Evolutionary conservation across 2,329 filamentous ascomycete genomes (phyloP).

Genomic region (Cordyceps fumosorosea): DNA sequence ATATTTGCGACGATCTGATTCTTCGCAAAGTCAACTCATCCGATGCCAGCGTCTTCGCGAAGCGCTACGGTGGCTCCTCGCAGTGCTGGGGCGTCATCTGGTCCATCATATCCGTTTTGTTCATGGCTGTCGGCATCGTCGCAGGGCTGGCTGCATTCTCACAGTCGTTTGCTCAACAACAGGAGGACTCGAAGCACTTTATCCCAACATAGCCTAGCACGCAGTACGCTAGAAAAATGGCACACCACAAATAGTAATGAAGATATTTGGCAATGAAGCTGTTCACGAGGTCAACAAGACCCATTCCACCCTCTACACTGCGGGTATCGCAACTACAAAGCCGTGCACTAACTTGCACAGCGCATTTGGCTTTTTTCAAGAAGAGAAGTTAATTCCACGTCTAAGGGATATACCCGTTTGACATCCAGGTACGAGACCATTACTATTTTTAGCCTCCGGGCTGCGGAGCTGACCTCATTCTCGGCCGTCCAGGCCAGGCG

Average conservation of each 20-base stretch:
- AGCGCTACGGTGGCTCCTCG: conserved; percentile 70
- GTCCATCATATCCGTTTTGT: conserved; percentile 62
- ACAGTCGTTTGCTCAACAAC: conserved; percentile 60
- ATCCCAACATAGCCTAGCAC: conserved; percentile 38
- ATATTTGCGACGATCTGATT: conserved; percentile 79
- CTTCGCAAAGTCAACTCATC: conserved; percentile 73
- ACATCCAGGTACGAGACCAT: neutral
- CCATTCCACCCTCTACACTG: too few species aligned
- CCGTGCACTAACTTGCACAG: too few species aligned
- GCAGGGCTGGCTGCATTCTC: conserved; percentile 71
- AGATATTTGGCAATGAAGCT: too few species aligned
- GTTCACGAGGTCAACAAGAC: too few species aligned
- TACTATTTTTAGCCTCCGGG: neutral
- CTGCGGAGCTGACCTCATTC: neutral
- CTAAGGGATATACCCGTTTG: too few species aligned
- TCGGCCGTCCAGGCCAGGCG: neutral
- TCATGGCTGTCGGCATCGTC: conserved; percentile 70
- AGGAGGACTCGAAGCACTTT: conserved; percentile 61
- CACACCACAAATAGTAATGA: too few species aligned
- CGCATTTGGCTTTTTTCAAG: too few species aligned
- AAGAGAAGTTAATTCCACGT: too few species aligned
- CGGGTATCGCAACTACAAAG: too few species aligned
- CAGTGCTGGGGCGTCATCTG: conserved; percentile 78
- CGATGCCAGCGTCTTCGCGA: conserved; percentile 72
- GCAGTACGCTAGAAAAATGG: too few species aligned